Evolutionary conservation across 331 rosid species (phyloP).

Genomic region (Dryas integrifolia): DNA sequence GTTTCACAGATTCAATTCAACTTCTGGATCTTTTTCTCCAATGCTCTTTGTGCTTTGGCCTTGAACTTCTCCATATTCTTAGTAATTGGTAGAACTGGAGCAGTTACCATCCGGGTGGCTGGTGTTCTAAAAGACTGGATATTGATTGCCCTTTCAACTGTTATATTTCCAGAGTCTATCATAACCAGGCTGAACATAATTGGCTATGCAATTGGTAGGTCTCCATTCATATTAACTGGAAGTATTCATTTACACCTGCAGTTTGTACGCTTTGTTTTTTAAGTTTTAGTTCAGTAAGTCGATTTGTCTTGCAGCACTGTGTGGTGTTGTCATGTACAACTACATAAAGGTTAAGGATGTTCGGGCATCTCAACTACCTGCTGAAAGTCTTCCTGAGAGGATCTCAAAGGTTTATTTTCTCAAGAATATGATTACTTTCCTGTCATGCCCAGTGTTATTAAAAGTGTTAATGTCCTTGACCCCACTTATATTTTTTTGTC

Average conservation of each 20-base stretch:
- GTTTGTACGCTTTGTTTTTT: neutral
- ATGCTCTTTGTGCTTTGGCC: constrained; percentile 89
- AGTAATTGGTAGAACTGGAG: constrained; percentile 96
- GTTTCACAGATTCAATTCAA: constrained; percentile 84
- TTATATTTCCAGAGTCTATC: constrained; percentile 85
- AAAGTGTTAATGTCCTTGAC: neutral
- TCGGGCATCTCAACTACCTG: constrained; percentile 63
- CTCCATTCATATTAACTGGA: constrained; percentile 11
- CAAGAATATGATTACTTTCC: neutral
- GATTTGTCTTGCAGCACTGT: constrained; percentile 54
- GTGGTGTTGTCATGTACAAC: constrained; percentile 93
- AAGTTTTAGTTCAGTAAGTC: neutral
- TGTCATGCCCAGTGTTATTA: neutral
- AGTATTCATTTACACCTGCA: constrained; percentile 8
- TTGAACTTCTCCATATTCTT: constrained; percentile 93
- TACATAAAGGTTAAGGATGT: constrained; percentile 86
- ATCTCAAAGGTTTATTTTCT: constrained; percentile 51
- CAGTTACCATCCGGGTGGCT: constrained; percentile 90
- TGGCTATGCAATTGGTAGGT: constrained; percentile 87
- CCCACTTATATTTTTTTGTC: neutral
- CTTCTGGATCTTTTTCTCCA: constrained; percentile 89
- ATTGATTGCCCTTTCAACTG: constrained; percentile 88
- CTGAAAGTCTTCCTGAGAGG: constrained; percentile 65
- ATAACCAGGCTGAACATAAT: constrained; percentile 85
- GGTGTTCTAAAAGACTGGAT: constrained; percentile 98